These are phyloP conservation scores for Nitzschia sp. DNA, from an alignment of 108 stramenopile genomes.

Conservation along the genomic window DNA sequence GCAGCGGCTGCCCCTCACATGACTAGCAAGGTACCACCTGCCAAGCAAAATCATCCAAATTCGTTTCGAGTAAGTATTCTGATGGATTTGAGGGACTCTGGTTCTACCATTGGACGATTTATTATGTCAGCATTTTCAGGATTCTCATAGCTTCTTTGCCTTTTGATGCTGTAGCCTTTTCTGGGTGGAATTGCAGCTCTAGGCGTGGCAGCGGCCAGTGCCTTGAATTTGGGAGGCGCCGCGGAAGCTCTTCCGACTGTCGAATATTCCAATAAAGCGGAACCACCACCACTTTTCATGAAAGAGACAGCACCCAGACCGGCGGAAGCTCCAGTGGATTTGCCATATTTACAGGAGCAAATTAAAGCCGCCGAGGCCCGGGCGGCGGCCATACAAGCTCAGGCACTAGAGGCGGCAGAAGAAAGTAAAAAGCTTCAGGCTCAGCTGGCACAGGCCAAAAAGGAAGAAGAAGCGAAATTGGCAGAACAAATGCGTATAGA, in stretches of 20 bases:
- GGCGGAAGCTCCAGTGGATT: neutral
- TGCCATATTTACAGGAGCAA: conserved; percentile 27
- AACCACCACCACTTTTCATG: too few species aligned
- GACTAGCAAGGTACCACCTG: too few species aligned
- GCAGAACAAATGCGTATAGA: neutral
- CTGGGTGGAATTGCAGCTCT: neutral
- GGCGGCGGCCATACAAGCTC: neutral
- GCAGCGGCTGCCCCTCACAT: neutral
- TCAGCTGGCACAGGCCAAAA: neutral
- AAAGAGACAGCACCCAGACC: too few species aligned
- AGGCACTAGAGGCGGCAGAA: neutral
- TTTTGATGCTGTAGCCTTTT: neutral
- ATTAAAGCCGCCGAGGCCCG: conserved; percentile 23
- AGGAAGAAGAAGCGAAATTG: neutral
- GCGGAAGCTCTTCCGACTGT: too few species aligned
- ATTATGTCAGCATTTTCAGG: neutral
- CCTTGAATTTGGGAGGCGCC: neutral
- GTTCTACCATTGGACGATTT: neutral
- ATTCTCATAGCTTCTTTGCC: neutral
- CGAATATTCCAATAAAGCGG: neutral
- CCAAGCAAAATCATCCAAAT: neutral
- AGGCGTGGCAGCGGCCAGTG: neutral
- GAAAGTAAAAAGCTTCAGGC: neutral
- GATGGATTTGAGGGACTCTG: too few species aligned
- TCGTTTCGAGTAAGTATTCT: neutral